phyloP scores from a whole-genome alignment of 1,284 basidiomycete genomes.

The Albatrellus sp. region DNA sequence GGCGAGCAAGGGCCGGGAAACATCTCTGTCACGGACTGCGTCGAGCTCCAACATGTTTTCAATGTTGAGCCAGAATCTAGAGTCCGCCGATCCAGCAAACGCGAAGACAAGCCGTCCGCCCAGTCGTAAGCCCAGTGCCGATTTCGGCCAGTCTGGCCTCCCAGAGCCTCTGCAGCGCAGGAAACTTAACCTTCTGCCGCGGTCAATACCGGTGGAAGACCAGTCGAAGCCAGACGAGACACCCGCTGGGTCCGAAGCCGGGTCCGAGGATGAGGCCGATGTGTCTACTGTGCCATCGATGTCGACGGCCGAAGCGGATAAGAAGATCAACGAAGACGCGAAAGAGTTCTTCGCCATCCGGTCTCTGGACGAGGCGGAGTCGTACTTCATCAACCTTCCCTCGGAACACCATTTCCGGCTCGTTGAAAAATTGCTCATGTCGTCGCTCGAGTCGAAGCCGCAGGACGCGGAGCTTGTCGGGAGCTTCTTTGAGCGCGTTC shows the following conservation, averaged over 20 bases:
- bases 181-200: constrained; percentile 58
- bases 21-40: constrained; percentile 65
- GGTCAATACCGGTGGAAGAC: constrained; percentile 36
- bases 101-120: constrained; percentile 35
- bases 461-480: constrained; percentile 74
- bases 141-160: constrained; percentile 23
- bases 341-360: constrained; percentile 70
- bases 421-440: constrained; percentile 61
- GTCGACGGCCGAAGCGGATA: constrained; percentile 60
- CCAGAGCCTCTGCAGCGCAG: constrained; percentile 47
- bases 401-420: constrained; percentile 49
- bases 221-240: constrained; percentile 31
- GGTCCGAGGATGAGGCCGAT: too few relatives aligned
- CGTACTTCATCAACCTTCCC: constrained; percentile 68
- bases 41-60: constrained; percentile 86
- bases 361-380: constrained; percentile 77
- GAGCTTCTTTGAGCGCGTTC: constrained; percentile 48
- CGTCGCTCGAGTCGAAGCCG: constrained; percentile 72
- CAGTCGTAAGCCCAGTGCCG: constrained; percentile 39
- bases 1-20: constrained; percentile 45
- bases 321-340: constrained; percentile 71
- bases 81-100: constrained; percentile 37
- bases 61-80: constrained; percentile 47
- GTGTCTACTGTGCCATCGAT: constrained; percentile 28
- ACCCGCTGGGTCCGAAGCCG: too few relatives aligned